A percentile compares a stretch with the other conserved stretches of the same genome.
phyloP scores from a whole-genome alignment of 352 stramenopile genomes.

The Lagenidium sp. region DNA sequence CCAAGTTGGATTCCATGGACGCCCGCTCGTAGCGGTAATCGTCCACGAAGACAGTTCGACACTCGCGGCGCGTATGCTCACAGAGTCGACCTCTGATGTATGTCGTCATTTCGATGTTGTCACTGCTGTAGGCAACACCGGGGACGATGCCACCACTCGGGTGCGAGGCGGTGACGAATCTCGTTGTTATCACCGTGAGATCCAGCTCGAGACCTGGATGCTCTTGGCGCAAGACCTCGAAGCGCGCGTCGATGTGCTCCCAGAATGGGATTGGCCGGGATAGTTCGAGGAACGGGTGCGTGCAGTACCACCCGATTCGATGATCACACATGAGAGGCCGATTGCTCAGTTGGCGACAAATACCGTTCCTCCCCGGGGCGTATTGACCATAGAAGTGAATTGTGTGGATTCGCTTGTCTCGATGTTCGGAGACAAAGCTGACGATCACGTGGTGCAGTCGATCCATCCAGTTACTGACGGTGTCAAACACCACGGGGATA shows the following conservation, averaged over 20 bases:
- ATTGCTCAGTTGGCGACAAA: neutral
- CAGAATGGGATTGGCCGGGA: slow-evolving; percentile 1
- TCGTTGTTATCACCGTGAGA: slow-evolving; percentile 7
- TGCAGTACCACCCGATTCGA: slow-evolving; percentile 1
- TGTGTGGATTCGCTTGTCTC: slow-evolving; percentile 2
- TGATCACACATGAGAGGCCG: slow-evolving; percentile 1
- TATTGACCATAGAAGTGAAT: neutral
- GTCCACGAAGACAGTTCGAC: slow-evolving; percentile 9
- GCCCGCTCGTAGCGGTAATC: slow-evolving; percentile 19
- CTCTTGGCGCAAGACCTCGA: neutral
- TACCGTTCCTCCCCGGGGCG: neutral
- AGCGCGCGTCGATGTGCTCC: slow-evolving; percentile 4
- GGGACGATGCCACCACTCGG: neutral
- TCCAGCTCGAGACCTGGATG: slow-evolving; percentile 7
- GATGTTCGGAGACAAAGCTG: too few relatives aligned
- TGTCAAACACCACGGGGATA: neutral
- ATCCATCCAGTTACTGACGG: neutral
- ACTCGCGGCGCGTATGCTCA: neutral
- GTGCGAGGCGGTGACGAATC: slow-evolving; percentile 1
- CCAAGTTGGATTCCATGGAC: neutral
- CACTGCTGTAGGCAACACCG: slow-evolving; percentile 5
- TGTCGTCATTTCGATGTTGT: slow-evolving; percentile 11
- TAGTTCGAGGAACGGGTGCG: neutral
- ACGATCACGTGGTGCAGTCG: too few relatives aligned
- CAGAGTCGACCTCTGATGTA: slow-evolving; percentile 6